These are phyloP conservation scores for Litchi chinensis DNA, from an alignment of 345 rosid species.

Conservation along the genomic window DNA sequence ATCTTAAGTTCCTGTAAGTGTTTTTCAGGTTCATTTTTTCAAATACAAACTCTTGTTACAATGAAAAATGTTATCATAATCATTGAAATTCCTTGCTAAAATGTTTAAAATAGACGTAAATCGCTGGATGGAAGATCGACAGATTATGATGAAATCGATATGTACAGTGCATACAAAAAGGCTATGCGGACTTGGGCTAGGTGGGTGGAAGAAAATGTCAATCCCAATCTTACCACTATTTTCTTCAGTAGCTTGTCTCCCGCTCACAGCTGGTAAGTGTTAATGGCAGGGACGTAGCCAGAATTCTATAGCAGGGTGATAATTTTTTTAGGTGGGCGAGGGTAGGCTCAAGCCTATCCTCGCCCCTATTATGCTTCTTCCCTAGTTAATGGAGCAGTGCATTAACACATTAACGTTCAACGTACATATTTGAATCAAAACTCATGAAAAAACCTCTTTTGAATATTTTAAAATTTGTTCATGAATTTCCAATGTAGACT, in stretches of 20 bases:
- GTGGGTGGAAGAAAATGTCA: slow-evolving; percentile 71
- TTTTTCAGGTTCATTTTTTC: not conserved
- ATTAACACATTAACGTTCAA: too few species aligned
- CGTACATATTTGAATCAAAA: too few species aligned
- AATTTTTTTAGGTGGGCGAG: too few species aligned
- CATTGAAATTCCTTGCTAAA: too few species aligned
- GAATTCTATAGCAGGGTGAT: too few species aligned
- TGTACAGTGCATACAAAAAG: slow-evolving; percentile 46
- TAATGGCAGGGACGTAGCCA: too few species aligned
- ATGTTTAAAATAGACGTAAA: slow-evolving; percentile 44
- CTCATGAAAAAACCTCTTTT: not conserved
- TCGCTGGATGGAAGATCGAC: slow-evolving; percentile 54
- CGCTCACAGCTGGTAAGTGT: slow-evolving; percentile 57
- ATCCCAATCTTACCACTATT: slow-evolving; percentile 55
- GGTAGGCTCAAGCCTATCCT: too few species aligned
- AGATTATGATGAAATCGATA: slow-evolving; percentile 56
- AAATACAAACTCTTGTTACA: not conserved
- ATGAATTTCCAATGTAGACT: not conserved
- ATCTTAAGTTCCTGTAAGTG: slow-evolving; percentile 59
- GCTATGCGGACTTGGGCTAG: slow-evolving; percentile 65
- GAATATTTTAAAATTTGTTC: not conserved
- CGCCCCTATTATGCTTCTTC: too few species aligned
- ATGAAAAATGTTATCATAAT: not conserved
- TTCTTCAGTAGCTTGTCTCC: slow-evolving; percentile 93
- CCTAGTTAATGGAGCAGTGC: too few species aligned